These are phyloP conservation scores for Paragyromitra xinjiangensis DNA, from an alignment of 495 filamentous ascomycete genomes.

Conservation along the genomic window DNA sequence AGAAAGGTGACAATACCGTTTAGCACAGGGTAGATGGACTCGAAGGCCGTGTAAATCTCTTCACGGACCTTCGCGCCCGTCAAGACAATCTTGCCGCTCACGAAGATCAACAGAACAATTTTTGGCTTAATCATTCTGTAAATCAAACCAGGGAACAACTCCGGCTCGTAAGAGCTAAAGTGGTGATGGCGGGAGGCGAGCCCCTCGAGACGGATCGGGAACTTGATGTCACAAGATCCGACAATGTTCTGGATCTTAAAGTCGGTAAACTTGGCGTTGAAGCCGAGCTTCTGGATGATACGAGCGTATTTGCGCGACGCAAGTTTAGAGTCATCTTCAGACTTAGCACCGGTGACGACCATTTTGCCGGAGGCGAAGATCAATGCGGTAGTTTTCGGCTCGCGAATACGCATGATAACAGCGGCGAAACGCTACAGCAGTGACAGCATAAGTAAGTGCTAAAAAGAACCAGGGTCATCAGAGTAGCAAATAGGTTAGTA, in stretches of 20 bases:
- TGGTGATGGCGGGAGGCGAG: constrained; percentile 96
- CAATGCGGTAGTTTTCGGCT: constrained; percentile 96
- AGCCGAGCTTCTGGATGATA: constrained; percentile 99
- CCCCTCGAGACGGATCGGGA: constrained; percentile 96
- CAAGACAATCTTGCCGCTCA: constrained; percentile 97
- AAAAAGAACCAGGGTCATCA: constrained; percentile 60
- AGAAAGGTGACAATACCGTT: constrained; percentile 68
- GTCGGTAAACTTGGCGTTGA: constrained; percentile 99
- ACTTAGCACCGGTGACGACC: constrained; percentile 99
- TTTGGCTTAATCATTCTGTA: constrained; percentile 99
- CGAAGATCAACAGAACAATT: constrained; percentile 98
- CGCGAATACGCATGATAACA: constrained; percentile 99
- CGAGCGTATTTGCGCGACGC: constrained; percentile 97
- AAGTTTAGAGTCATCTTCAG: constrained; percentile 96
- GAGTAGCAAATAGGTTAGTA: constrained; percentile 59
- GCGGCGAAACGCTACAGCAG: constrained; percentile 91
- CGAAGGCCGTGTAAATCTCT: constrained; percentile 98
- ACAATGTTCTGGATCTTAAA: constrained; percentile 99
- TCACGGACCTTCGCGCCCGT: constrained; percentile 98
- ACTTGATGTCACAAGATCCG: constrained; percentile 98
- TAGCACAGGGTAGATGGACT: constrained; percentile 98
- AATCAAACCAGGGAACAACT: constrained; percentile 98
- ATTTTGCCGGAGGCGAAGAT: constrained; percentile 99
- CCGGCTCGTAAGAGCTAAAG: constrained; percentile 98
- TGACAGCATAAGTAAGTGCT: constrained; percentile 62